Evolutionary conservation across 1,139 yeast species (phyloP), one percentile per base, ranked within the genome.

Genomic region (Zygosaccharomyces pseudobailii): DNA sequence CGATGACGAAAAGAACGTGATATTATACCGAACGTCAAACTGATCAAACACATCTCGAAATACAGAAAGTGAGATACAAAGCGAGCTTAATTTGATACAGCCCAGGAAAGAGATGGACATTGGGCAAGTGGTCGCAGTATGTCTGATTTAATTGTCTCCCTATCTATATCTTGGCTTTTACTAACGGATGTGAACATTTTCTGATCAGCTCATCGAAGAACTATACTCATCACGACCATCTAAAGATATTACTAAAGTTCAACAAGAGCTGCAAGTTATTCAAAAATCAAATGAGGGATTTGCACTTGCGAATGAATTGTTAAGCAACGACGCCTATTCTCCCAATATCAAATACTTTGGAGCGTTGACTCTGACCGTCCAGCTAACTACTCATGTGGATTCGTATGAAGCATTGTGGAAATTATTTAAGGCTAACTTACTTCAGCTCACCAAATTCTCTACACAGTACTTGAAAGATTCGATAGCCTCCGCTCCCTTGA

Each of bases 291-390:
- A 68, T 2, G 62, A 72, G 43, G 87, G 85, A 0, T 66, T 73
- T 52, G 56, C 62, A 6, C 58, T 83, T 28, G 88, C 87, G 0
- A 71, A 72, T 45, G 63, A 71, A 36, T 65, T 84, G 23, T 62
- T 82, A 30, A 58, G 65, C 4, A 67, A 66, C 3, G 61, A 55
- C 3, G 48, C 45, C 0, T 59, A 65, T 6, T 73, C 79, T 3
- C 56, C 70, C 33, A 78, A 79, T 56, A 80, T 83, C 47, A 75
- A 76, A 55, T 85, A 80, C 62, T 84, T 84, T 59, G 92, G 92
- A 1, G 90, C 90, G 0, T 68, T 84, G 48, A 83, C 90, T 0
- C 78, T 79, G 47, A 75, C 88, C 0, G 81, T 81, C 27, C 78
- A 80, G 43, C 67, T 80, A 40, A 75, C 72, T 41, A 63, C 58